These are phyloP conservation scores for Xerocomus minutiporus DNA, from an alignment of 1,284 basidiomycete genomes.

Conservation along the genomic window DNA sequence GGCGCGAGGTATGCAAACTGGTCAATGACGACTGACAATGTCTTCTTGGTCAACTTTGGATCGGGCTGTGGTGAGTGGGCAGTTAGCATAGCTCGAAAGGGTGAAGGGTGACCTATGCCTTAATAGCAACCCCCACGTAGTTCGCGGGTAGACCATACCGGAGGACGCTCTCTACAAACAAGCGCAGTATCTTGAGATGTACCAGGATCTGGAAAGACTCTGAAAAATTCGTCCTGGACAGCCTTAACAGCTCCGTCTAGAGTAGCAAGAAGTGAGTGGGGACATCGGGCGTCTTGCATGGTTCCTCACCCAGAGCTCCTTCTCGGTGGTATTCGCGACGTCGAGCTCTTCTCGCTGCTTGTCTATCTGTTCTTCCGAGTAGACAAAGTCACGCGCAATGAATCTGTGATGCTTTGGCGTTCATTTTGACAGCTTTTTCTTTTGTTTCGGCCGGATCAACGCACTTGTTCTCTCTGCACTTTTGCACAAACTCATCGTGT, in stretches of 20 bases:
- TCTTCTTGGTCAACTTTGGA: conserved; percentile 78
- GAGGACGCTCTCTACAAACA: conserved; percentile 94
- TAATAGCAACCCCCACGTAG: conserved; percentile 79
- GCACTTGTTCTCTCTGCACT: conserved; percentile 93
- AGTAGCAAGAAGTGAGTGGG: conserved; percentile 6
- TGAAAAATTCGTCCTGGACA: conserved; percentile 94
- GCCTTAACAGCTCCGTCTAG: conserved; percentile 89
- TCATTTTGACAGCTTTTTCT: conserved; percentile 15
- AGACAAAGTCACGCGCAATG: conserved; percentile 92
- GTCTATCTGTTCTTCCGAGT: conserved; percentile 78
- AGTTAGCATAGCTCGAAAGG: conserved; percentile 1
- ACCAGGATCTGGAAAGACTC: conserved; percentile 94
- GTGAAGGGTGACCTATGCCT: conserved; percentile 46
- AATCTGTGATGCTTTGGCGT: conserved; percentile 46
- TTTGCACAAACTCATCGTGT: conserved; percentile 90
- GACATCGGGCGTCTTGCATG: neutral
- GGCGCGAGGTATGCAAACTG: conserved; percentile 82
- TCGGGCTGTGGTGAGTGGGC: conserved; percentile 61
- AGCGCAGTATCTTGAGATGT: conserved; percentile 87
- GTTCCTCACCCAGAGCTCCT: conserved; percentile 88
- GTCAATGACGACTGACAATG: conserved; percentile 66
- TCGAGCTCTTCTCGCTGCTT: conserved; percentile 83
- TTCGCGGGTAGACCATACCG: conserved; percentile 94
- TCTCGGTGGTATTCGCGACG: conserved; percentile 81
- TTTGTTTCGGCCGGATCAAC: conserved; percentile 11